Percentiles rank a stretch among this genome's conserved stretches.
These are phyloP conservation scores for Trametes maxima DNA, from an alignment of 768 basidiomycete genomes.

Conservation along the genomic window DNA sequence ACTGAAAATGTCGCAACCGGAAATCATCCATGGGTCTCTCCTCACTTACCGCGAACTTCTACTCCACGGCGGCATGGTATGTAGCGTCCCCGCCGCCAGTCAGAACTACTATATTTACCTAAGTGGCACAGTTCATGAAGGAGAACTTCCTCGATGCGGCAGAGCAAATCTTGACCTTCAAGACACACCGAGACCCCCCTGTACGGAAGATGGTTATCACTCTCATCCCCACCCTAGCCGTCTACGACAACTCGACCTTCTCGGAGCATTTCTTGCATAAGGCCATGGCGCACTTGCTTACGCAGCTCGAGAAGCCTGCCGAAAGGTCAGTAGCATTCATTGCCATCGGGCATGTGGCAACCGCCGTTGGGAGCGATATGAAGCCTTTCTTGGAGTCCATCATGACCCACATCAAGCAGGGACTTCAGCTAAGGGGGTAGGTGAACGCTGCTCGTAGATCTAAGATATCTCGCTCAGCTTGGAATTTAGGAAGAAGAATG, in stretches of 20 bases:
- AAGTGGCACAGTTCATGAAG: slow-evolving; percentile 70
- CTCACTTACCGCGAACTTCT: slow-evolving; percentile 90
- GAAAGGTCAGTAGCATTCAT: slow-evolving; percentile 93
- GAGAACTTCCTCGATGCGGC: slow-evolving; percentile 86
- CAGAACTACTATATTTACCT: background rate
- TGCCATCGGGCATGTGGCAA: slow-evolving; percentile 94
- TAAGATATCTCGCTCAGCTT: background rate
- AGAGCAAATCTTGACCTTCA: slow-evolving; percentile 88
- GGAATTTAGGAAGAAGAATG: slow-evolving; percentile 72
- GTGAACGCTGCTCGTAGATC: slow-evolving; percentile 24
- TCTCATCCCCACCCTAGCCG: slow-evolving; percentile 91
- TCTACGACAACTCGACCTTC: slow-evolving; percentile 93
- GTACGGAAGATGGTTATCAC: slow-evolving; percentile 95
- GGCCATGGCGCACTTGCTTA: slow-evolving; percentile 89
- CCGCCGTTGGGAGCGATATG: slow-evolving; percentile 92
- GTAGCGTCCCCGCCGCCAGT: slow-evolving; percentile 29
- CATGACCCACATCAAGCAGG: slow-evolving; percentile 85
- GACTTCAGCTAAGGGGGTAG: slow-evolving; percentile 86
- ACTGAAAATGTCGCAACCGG: slow-evolving; percentile 76
- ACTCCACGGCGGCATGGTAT: slow-evolving; percentile 91
- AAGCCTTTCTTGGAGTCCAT: slow-evolving; percentile 93
- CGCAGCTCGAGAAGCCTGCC: slow-evolving; percentile 83
- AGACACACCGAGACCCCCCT: slow-evolving; percentile 81
- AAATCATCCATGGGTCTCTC: slow-evolving; percentile 90
- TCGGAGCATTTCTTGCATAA: slow-evolving; percentile 89